Percentiles rank a stretch among this genome's conserved stretches.
phyloP scores from a whole-genome alignment of 805 yeast genomes.

The Peterozyma xylosa region DNA sequence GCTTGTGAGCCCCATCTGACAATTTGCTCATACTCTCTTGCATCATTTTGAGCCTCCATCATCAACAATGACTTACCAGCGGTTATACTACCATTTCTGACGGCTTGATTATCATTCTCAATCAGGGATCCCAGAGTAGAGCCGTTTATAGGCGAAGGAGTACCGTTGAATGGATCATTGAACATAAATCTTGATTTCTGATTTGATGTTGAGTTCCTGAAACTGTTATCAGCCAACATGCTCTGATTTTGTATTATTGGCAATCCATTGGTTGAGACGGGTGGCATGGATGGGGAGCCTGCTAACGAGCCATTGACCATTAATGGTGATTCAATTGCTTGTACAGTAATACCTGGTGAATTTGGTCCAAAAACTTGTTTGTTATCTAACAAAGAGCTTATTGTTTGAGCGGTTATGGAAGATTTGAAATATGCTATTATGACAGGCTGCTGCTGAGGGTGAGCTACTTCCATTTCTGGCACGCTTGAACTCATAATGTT shows the following conservation, averaged over 20 bases:
- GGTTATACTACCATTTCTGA: conserved; percentile 12
- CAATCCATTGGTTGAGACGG: background rate
- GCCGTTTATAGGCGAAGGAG: background rate
- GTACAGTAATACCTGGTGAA: conserved; percentile 32
- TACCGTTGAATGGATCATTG: conserved; percentile 47
- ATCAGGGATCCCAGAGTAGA: conserved; percentile 1
- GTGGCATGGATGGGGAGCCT: conserved; percentile 9
- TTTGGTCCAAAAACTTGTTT: conserved; percentile 43
- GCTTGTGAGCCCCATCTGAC: conserved; percentile 24
- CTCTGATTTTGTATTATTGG: background rate
- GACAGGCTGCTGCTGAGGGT: conserved; percentile 18
- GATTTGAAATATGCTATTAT: conserved; percentile 39
- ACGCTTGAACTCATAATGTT: conserved; percentile 1
- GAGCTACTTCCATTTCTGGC: conserved; percentile 16
- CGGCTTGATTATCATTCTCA: conserved; percentile 3
- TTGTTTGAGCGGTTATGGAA: conserved; percentile 32
- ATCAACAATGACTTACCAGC: conserved; percentile 36
- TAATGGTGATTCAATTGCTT: conserved; percentile 26
- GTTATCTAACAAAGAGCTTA: conserved; percentile 31
- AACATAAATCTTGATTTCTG: conserved; percentile 66
- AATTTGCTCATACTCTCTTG: conserved; percentile 37
- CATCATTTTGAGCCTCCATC: conserved; percentile 39
- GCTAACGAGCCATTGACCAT: conserved; percentile 7
- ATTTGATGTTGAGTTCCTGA: conserved; percentile 44
- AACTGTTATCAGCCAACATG: background rate